These are phyloP conservation scores for Geoglossum glabrum DNA, from an alignment of 495 filamentous ascomycete species.

Conservation along the genomic window DNA sequence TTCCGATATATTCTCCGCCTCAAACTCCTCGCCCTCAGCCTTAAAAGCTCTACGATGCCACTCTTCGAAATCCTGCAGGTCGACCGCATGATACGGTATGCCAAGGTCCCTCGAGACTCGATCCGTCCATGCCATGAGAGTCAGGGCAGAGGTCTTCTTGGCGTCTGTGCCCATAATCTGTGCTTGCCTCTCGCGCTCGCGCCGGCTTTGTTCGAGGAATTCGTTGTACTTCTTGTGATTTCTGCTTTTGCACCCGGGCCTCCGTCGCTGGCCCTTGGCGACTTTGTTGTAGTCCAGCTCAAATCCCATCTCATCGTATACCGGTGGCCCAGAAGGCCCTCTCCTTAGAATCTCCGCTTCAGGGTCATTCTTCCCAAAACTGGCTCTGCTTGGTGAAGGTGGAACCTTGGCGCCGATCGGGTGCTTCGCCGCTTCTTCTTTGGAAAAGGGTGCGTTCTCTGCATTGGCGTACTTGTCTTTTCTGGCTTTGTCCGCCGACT, in stretches of 20 bases:
- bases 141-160: neutral
- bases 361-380: neutral
- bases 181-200: neutral
- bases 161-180: neutral
- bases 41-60: neutral
- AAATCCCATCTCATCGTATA: neutral
- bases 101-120: neutral
- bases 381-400: neutral
- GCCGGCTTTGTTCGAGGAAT: neutral
- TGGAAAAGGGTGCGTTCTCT: neutral
- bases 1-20: neutral
- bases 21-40: neutral
- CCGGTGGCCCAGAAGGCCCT: neutral
- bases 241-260: neutral
- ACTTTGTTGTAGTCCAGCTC: neutral
- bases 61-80: neutral
- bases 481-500: neutral
- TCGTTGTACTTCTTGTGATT: neutral
- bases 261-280: neutral
- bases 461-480: neutral
- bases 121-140: neutral
- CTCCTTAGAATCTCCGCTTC: neutral
- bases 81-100: neutral
- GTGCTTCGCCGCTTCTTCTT: neutral
- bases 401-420: neutral